Conservation (phyloP, 2,329 filamentous ascomycete species). For the Xylariaceae sp. region DNA sequence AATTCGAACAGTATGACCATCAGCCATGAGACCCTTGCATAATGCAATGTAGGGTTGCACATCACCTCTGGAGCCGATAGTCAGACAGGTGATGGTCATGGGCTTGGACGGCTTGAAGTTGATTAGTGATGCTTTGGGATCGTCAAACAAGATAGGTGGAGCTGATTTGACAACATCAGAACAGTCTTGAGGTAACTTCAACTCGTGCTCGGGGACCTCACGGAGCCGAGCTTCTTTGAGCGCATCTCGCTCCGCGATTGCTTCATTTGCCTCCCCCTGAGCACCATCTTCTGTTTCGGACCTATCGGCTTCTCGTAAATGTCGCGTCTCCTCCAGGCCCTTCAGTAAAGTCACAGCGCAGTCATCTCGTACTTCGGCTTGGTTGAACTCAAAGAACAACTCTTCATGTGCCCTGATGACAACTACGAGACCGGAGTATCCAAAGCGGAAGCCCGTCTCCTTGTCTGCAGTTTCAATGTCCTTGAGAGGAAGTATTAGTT, state of each 20-base stretch:
- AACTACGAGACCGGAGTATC: slow-evolving; percentile 86
- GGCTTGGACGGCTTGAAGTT: slow-evolving; percentile 83
- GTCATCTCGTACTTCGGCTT: slow-evolving; percentile 76
- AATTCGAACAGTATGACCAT: slow-evolving; percentile 83
- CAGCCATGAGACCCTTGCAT: slow-evolving; percentile 82
- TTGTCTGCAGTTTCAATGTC: slow-evolving; percentile 93
- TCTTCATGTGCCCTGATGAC: slow-evolving; percentile 93
- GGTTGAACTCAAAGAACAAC: slow-evolving; percentile 89
- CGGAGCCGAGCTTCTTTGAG: slow-evolving; percentile 68
- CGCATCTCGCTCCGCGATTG: slow-evolving; percentile 76
- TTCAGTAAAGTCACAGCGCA: slow-evolving; percentile 79
- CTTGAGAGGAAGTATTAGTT: slow-evolving; percentile 83
- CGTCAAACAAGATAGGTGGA: slow-evolving; percentile 82
- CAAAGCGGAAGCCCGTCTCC: slow-evolving; percentile 89
- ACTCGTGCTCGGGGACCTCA: slow-evolving; percentile 48
- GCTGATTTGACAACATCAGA: slow-evolving; percentile 49
- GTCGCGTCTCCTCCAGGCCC: slow-evolving; percentile 67
- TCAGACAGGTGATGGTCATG: slow-evolving; percentile 84
- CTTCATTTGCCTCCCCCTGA: slow-evolving; percentile 67
- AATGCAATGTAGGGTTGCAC: slow-evolving; percentile 97
- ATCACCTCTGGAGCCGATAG: slow-evolving; percentile 91
- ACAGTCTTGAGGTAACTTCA: slow-evolving; percentile 45
- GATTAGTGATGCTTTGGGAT: slow-evolving; percentile 79
- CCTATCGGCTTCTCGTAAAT: slow-evolving; percentile 64
- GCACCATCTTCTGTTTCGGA: slow-evolving; percentile 66